Evolutionary conservation across 371 early-diverging fungal species (phyloP), one percentile per base, ranked within the genome.

Genomic region (Amoeboaphelidium protococcarum): DNA sequence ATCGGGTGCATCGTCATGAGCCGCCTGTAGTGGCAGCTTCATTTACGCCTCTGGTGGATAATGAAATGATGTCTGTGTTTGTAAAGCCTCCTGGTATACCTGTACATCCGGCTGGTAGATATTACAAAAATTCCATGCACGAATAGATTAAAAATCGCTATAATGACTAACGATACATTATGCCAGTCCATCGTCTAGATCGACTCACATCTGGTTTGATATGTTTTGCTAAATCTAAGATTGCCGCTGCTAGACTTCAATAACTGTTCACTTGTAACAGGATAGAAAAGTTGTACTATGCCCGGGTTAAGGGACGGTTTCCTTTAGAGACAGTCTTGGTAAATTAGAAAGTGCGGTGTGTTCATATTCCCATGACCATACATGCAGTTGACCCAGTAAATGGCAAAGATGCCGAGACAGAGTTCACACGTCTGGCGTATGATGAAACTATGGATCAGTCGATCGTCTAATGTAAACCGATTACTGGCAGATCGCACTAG

Each of bases 401-500:
- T 44, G 50, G 50, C 12, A 49, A 49, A 23, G 25, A n/a, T 31
- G 23, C 44, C 2, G 21, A 12, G 21, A 49, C 50, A n/a, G 2
- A 16, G n/a, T 49, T 44, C 25, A 44, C 6, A 44, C 13, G 20
- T 21, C 10, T 42, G 2, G 10, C 3, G 4, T n/a, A n/a, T 25
- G 51, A 45, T 21, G 48, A 52, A 45, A 54, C n/a, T n/a, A n/a
- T n/a, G n/a, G n/a, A 49, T 22, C 45, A 57, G 42, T 55, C 60
- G 20, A 23, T 67, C 13, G 52, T 67, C 1, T 53, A 61, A 44
- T 64, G 64, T 42, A 46, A 25, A 42, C 67, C 63, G 6, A 51
- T 64, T 16, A 64, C 67, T 20, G 67, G 67, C 0, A 54, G 67
- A 47, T 58, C 65, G 12, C 67, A 67, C 45, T 65, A 67, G 50